A percentile compares a stretch with the other conserved stretches of the same genome.
phyloP scores from a whole-genome alignment of 2,329 filamentous ascomycete species.

The Cryphonectria radicalis region DNA sequence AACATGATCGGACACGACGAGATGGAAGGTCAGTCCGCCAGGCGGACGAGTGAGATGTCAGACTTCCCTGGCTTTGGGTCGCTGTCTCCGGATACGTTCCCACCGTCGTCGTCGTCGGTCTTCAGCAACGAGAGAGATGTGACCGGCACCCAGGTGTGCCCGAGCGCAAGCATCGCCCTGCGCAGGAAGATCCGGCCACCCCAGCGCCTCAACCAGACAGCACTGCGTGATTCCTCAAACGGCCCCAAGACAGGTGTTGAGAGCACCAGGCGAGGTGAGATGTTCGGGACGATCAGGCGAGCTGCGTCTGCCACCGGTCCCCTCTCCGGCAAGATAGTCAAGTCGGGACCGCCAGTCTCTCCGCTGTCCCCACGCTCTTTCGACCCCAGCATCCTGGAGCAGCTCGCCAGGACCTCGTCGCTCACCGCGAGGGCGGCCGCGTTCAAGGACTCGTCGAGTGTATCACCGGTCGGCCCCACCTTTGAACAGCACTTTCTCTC shows the following conservation, averaged over 20 bases:
- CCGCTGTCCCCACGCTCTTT: slow-evolving; percentile 50
- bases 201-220: slow-evolving; percentile 52
- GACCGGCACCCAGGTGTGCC: slow-evolving; percentile 53
- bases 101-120: slow-evolving; percentile 37
- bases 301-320: slow-evolving; percentile 56
- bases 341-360: slow-evolving; percentile 38
- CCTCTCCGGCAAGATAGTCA: slow-evolving; percentile 48
- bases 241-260: slow-evolving; percentile 55
- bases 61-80: slow-evolving; percentile 30
- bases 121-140: slow-evolving; percentile 38
- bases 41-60: slow-evolving; percentile 28
- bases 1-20: slow-evolving; percentile 20
- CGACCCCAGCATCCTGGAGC: slow-evolving; percentile 44
- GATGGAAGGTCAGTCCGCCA: slow-evolving; percentile 29
- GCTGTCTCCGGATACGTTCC: slow-evolving; percentile 39
- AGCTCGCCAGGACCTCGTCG: slow-evolving; percentile 20
- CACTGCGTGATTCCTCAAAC: slow-evolving; percentile 50
- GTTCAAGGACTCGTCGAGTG: slow-evolving; percentile 19
- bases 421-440: slow-evolving; percentile 19
- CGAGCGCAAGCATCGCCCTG: slow-evolving; percentile 57
- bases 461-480: slow-evolving; percentile 20
- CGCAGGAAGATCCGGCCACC: slow-evolving; percentile 56
- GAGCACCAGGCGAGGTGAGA: slow-evolving; percentile 48
- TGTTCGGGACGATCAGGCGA: slow-evolving; percentile 55
- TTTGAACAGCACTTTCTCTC: slow-evolving; percentile 28